Evolutionary conservation across 1,284 basidiomycete genomes (phyloP).

Genomic region (Schizophyllum amplum): DNA sequence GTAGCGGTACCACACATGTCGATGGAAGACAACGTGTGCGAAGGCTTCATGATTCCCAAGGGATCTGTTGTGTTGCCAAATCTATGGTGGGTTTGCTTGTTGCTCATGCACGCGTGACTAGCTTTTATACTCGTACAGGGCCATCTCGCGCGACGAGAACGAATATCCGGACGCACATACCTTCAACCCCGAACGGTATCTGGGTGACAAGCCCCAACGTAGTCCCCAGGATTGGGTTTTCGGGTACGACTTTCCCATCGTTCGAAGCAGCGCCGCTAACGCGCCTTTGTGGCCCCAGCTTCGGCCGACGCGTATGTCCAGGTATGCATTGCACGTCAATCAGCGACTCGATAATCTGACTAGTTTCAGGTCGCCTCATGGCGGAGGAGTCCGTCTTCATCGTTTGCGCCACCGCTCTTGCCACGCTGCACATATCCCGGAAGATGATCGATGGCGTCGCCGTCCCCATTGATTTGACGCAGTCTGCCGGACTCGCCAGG

Average conservation of each 20-base stretch:
- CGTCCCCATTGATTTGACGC: not conserved
- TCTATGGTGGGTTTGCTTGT: not conserved
- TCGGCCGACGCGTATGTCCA: conserved; percentile 5
- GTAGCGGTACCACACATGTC: conserved; percentile 14
- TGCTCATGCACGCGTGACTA: not conserved
- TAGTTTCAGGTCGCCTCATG: conserved; percentile 27
- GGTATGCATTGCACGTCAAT: not conserved
- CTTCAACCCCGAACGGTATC: conserved; percentile 19
- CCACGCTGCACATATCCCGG: conserved; percentile 26
- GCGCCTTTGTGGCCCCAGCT: not conserved
- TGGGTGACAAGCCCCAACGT: conserved; percentile 19
- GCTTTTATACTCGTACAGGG: conserved; percentile 18
- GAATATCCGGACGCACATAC: conserved; percentile 23
- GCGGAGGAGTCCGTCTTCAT: conserved; percentile 39
- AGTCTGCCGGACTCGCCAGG: not conserved
- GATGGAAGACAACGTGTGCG: conserved; percentile 19
- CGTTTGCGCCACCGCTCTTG: conserved; percentile 30
- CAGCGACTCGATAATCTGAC: not conserved
- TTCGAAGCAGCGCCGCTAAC: not conserved
- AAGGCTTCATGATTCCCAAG: conserved; percentile 16
- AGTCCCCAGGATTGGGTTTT: conserved; percentile 21
- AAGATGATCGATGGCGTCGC: not conserved
- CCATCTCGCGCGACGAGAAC: conserved; percentile 28
- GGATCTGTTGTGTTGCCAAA: conserved; percentile 25
- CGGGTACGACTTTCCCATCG: conserved; percentile 1